Evolutionary conservation across 257 asterid species (phyloP), one percentile per base, ranked within the genome.

Genomic region (Solanum verrucosum): DNA sequence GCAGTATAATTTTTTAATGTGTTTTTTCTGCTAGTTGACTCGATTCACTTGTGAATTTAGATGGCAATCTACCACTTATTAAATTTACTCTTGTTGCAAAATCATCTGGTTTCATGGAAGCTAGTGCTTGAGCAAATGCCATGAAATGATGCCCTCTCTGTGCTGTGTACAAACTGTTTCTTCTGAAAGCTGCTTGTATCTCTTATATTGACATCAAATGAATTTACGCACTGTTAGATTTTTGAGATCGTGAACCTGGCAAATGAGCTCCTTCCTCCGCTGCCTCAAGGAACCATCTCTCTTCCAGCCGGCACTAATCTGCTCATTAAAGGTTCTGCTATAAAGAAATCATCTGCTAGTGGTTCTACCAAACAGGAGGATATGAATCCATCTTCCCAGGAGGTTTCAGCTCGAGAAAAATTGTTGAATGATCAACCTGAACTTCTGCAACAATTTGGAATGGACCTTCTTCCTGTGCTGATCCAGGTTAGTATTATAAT

Each of bases 221-320:
- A 70, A 42, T 21, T 74, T 44, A 38, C 11, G 78, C 87, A 14
- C 82, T 74, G 10, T 73, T 95, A 98, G 99, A 91, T 95, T 87
- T 96, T 96, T 93, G 99, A 98, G 96, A 96, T 98, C 79, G 96
- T 98, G 93, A 98, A 95, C 95, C 93, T 98, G 89, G 99, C 99
- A 88, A 98, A 98, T 92, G 99, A 98, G 94, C 97, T 98, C 88
- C 99, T 98, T 86, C 99, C 99, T 25, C 91, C 97, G 2, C 95
- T 98, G 88, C 98, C 99, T 87, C 96, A 94, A 93, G 99, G 99
- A 92, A 96, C 91, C 44, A 94, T 98, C 9, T 92, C 99, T 87
- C 94, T 98, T 75, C 99, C 98, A 42, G 93, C 91, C 84, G 91
- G 95, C 90, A 90, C 90, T 89, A 92, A 93, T 93, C 63, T 93